Evolutionary conservation across 192 early-diverging fungal species (phyloP), one percentile per base, ranked within the genome.

Genomic region (Dimargaris verticillata): DNA sequence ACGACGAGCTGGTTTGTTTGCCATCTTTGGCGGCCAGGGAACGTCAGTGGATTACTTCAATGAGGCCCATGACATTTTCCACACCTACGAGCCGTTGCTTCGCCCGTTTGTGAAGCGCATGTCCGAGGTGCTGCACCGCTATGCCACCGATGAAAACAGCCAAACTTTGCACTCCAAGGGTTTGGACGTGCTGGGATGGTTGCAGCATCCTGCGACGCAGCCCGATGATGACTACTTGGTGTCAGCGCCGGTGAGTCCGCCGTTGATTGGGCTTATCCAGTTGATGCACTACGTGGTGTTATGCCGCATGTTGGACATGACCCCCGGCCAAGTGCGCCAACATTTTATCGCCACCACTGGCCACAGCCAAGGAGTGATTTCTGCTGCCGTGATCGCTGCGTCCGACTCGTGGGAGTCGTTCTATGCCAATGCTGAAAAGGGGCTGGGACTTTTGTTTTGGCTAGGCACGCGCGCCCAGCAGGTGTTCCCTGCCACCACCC

Each of bases 21-120:
- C 91, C 43, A 80, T 96, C 63, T 96, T 96, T 83, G 93, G 93
- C 62, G 93, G 93, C 48, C 93, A 96, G 74, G 93, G 93, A 63
- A 92, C 89, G 67, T 87, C 89, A 43, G 86, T 91, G 62, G 91
- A 90, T 63, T 96, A 92, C 80, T 91, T 96, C 80, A 82, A 87
- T 68, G 93, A 96, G 73, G 77, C 93, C 28, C 83, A 83, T 43
- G 76, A 79, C 54, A 79, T 88, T 28, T 88, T 81, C 70, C 74
- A 74, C 61, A 88, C 88, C 66, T 92, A 92, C 74, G 80, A 84
- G 65, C 74, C 83, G 50, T 66, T 90, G 47, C 72, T 88, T 25
- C 77, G 83, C 64, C 75, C 82, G 53, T 90, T 88, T 70, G 72
- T 92, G 57, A 78, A 83, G 57, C 80, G 78, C 47, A 84, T 96